phyloP scores from a whole-genome alignment of 108 stramenopile species.

The Cafeteria roenbergensis region DNA sequence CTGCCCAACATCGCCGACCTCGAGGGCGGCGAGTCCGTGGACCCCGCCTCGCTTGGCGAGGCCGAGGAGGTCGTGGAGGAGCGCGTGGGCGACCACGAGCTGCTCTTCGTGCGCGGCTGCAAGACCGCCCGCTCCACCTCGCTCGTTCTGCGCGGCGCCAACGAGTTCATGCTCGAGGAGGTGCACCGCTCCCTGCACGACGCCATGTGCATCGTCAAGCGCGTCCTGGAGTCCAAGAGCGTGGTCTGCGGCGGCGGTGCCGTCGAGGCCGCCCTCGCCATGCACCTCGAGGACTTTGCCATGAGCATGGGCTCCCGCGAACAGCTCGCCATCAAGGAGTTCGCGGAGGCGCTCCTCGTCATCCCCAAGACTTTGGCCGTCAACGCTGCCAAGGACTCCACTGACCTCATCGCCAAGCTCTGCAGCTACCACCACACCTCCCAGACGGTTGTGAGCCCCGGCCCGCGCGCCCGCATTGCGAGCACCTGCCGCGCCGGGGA shows the following conservation, averaged over 20 bases:
- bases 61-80: conserved; percentile 80
- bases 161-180: conserved; percentile 98
- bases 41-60: conserved; percentile 63
- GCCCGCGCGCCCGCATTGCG: no score
- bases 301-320: conserved; percentile 77
- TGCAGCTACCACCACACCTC: conserved; percentile 62
- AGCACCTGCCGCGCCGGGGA: conserved; percentile 1
- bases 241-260: conserved; percentile 96
- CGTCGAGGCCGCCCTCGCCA: conserved; percentile 81
- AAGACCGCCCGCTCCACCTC: conserved; percentile 75
- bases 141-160: conserved; percentile 91
- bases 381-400: conserved; percentile 96
- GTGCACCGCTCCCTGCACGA: conserved; percentile 97
- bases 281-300: conserved; percentile 84
- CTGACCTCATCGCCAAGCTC: conserved; percentile 87
- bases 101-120: conserved; percentile 80
- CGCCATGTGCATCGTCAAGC: conserved; percentile 86
- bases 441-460: conserved; percentile 20
- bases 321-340: conserved; percentile 93
- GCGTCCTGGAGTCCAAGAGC: conserved; percentile 88
- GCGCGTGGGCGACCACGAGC: conserved; percentile 92
- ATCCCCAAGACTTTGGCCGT: conserved; percentile 91
- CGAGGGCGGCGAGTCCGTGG: conserved; percentile 90
- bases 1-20: conserved; percentile 94
- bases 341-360: conserved; percentile 92